Base-by-base conservation (phyloP, 371 early-diverging fungal species). In the Rhizopus delemar region DNA sequence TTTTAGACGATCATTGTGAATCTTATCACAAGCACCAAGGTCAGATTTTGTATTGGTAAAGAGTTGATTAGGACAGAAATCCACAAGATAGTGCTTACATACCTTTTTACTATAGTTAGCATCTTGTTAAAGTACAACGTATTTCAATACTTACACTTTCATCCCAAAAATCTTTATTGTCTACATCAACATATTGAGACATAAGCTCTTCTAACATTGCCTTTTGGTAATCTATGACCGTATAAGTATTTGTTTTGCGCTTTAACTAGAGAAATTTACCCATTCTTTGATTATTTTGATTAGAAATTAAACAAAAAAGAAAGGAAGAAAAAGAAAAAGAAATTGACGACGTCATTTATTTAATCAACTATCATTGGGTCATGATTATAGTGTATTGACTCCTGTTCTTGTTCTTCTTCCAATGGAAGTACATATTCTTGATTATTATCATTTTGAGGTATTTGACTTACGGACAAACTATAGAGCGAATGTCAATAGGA, bases 41-140 rank as follows among this genome's bases (percentile, higher is more conserved):
- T 90, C 92, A 33, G 89, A 88, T 66, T 94, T 95, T 2, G 95
- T 95, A 72, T 94, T 94, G 45, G 86, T 85, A 71, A 95, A 95
- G 32, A 90, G 75, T 57, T 88, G 86, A 61, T 90, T 81, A 22
- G 95, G 94, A 66, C 95, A 95, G 57, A 93, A 95, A 35, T 81
- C 87, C 38, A 91, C 92, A 49, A 95, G 75, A 60, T 83, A 89
- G 71, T 93, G 80, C 62, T 93, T 95, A 73, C 94, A 95, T 11
- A 94, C 88, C 83, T 91, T 77, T 22, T 5, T 52, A n/a, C 8
- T 31, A 13, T 34, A 16, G 34, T 7, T 28, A 35, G 12, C 2
- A 39, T 7, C 12, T 7, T 39, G 39, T 39, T 39, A 7, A 9
- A 39, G 0, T 9, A 35, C 28, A 46, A 41, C 29, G 46, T 35